Percentiles rank a stretch among this genome's conserved stretches.
Evolutionary conservation across 371 early-diverging fungal genomes (phyloP).

Genomic region (Cokeromyces recurvatus): DNA sequence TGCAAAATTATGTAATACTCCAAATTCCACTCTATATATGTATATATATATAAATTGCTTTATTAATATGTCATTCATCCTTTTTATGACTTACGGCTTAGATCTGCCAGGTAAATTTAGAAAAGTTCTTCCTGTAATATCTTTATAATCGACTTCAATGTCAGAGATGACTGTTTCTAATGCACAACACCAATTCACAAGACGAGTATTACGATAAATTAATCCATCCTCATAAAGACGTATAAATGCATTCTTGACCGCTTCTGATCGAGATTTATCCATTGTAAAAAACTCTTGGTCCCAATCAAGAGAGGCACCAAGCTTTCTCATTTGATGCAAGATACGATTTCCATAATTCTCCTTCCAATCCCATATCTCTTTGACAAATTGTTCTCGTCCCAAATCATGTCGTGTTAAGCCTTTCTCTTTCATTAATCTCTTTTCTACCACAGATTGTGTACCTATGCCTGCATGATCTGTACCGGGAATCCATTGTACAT

Average conservation of each 20-base stretch:
- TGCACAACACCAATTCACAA: conserved; percentile 95
- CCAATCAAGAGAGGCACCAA: conserved; percentile 91
- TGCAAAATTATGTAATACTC: conserved; percentile 66
- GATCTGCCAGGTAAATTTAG: conserved; percentile 67
- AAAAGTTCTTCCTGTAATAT: conserved; percentile 56
- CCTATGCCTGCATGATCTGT: conserved; percentile 99
- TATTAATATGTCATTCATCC: neutral
- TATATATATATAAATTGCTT: neutral
- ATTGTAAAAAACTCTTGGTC: conserved; percentile 85
- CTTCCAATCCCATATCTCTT: conserved; percentile 90
- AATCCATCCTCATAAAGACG: conserved; percentile 81
- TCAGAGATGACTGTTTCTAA: conserved; percentile 94
- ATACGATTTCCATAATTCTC: conserved; percentile 57
- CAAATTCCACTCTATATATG: conserved; percentile 81
- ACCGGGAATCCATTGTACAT: conserved; percentile 90
- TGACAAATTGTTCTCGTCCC: conserved; percentile 81
- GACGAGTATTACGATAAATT: conserved; percentile 86
- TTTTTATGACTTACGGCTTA: conserved; percentile 40
- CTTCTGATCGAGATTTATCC: conserved; percentile 70
- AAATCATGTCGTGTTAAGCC: conserved; percentile 55
- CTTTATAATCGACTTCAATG: conserved; percentile 85
- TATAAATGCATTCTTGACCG: conserved; percentile 90
- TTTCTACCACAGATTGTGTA: conserved; percentile 95
- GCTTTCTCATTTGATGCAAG: conserved; percentile 55
- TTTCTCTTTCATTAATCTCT: conserved; percentile 69